phyloP scores from a whole-genome alignment of 805 yeast species.

The Myxozyma lipomycoides region DNA sequence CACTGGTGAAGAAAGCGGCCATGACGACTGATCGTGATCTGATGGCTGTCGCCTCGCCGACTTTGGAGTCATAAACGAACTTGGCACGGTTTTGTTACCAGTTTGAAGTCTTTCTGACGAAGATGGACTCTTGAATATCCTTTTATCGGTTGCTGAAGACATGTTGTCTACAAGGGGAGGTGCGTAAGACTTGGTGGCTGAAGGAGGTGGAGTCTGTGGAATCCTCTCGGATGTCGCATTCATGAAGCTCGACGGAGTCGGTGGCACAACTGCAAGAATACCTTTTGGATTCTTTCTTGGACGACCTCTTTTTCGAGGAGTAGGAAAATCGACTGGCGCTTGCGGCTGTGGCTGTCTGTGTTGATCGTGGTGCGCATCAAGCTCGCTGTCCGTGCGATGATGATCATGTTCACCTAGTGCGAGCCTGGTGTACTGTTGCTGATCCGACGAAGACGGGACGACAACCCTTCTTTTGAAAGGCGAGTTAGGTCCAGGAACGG shows the following conservation, averaged over 20 bases:
- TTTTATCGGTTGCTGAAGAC: not conserved
- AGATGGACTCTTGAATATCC: not conserved
- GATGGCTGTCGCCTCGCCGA: constrained; percentile 5
- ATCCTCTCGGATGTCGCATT: not conserved
- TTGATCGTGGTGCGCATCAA: no score
- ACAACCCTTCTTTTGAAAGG: no score
- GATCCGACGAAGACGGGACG: not conserved
- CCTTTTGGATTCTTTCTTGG: constrained; percentile 8
- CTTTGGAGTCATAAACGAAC: constrained; percentile 14
- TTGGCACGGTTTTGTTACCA: constrained; percentile 7
- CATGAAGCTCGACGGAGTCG: constrained; percentile 5
- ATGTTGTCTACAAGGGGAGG: no score
- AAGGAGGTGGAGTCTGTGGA: constrained; percentile 4
- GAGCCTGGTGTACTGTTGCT: not conserved
- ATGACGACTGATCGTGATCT: constrained; percentile 3
- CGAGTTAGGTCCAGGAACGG: not conserved
- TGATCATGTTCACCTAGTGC: not conserved
- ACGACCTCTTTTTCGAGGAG: constrained; percentile 3
- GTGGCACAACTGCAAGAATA: constrained; percentile 12
- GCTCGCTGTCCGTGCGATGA: no score
- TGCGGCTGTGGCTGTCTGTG: not conserved
- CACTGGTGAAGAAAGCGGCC: constrained; percentile 9
- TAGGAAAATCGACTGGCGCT: not conserved
- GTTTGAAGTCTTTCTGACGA: constrained; percentile 2
- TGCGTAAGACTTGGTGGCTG: not conserved